Evolutionary conservation across 1,139 yeast genomes (phyloP), one percentile per base, ranked within the genome.

Genomic region (Magnusiomyces suaveolens): DNA sequence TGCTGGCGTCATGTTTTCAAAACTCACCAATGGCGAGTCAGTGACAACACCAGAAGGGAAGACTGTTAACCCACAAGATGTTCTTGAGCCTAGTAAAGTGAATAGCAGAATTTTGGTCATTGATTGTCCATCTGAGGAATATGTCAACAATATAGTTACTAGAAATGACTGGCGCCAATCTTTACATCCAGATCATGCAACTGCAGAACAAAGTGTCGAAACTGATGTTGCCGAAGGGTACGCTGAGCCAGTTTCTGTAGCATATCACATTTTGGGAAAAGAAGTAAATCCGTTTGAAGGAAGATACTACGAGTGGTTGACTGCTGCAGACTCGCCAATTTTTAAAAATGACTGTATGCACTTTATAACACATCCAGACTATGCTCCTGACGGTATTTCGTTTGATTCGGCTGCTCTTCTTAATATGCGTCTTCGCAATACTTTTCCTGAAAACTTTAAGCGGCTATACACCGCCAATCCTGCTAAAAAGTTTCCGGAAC

Each of bases 261-360:
- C 88, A 1, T 88, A 87, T 66, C 95, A 87, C 67, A 78, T 88
- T 57, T 70, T 90, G 48, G 95, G 86, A n/a, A 76, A 74, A 23
- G 77, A 74, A 3, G 76, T 87, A 1, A 80, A 83, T 24, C 78
- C 83, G 18, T 66, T 71, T 32, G 63, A 69, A 1, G 66, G 75
- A 1, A 59, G 59, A 1, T 71, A 74, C 58, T 63, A 68, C 0
- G 69, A 70, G 3, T 84, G 86, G 65, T 62, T 73, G 56, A 62
- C 70, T 2, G 70, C 78, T 59, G 14, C 43, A 21, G 43, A 48
- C n/a, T 74, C 25, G 50, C 83, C 54, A 58, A 69, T 72, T 14
- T 81, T 82, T 60, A 81, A 82, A 0, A 60, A 70, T 0, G 68
- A 73, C 1, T 75, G 83, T 29, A 68, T 75, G 51, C 95, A 88